A percentile compares a stretch with the other conserved stretches of the same genome.
Conservation (phyloP, 2,329 filamentous ascomycete species). For the Ophiostoma fasciatum region DNA sequence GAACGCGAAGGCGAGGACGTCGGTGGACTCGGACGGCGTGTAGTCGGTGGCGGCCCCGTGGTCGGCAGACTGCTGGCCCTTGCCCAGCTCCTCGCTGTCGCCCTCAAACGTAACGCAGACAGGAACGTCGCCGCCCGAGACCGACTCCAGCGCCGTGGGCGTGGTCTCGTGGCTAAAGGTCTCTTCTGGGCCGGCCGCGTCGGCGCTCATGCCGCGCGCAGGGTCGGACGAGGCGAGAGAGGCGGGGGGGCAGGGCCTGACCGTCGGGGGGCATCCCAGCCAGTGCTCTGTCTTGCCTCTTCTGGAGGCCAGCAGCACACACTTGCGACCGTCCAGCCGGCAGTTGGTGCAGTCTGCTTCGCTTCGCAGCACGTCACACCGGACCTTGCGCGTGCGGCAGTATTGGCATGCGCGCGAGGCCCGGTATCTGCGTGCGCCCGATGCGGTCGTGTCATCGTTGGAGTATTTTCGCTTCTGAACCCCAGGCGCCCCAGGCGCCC, state of each 20-base stretch:
- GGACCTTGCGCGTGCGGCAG: slow-evolving; percentile 3
- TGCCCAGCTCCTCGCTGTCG: background rate
- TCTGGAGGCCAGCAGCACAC: background rate
- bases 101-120: slow-evolving; percentile 1
- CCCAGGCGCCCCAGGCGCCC: no score
- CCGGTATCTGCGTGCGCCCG: background rate
- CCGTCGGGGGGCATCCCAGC: slow-evolving; percentile 1
- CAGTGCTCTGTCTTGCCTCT: background rate
- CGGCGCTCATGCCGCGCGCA: background rate
- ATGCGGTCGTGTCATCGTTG: background rate
- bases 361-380: slow-evolving; percentile 1
- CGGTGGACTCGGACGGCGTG: background rate
- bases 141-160: background rate
- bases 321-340: slow-evolving; percentile 2
- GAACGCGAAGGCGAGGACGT: background rate
- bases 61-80: background rate
- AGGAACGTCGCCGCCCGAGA: background rate
- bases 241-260: no score
- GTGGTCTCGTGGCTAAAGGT: no score
- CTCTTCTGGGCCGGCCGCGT: background rate
- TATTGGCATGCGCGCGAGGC: slow-evolving; percentile 3
- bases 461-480: background rate
- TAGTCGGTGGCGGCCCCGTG: no score
- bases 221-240: no score
- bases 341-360: slow-evolving; percentile 2